Percentiles rank a stretch among this genome's conserved stretches.
Conservation (phyloP, 1,284 basidiomycete species). For the Cryptococcus sp. region DNA sequence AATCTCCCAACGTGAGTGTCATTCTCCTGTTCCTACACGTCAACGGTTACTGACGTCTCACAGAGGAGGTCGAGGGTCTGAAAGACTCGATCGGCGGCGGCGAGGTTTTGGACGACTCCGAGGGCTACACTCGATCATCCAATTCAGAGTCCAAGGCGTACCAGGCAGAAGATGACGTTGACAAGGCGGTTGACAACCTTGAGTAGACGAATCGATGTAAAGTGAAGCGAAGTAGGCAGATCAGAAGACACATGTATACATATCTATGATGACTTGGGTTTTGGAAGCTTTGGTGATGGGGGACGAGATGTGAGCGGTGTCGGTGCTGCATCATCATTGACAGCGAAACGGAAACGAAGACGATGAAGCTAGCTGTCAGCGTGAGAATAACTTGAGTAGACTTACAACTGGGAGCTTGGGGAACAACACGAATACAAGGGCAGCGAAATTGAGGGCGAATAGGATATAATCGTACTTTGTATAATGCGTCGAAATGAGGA, state of each 20-base stretch:
- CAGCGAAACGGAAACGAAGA: constrained; percentile 52
- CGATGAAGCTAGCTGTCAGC: constrained; percentile 47
- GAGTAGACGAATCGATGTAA: constrained; percentile 7
- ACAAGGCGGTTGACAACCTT: constrained; percentile 14
- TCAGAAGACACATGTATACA: constrained; percentile 2
- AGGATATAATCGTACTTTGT: constrained; percentile 91
- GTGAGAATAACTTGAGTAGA: constrained; percentile 6
- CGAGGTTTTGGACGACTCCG: constrained; percentile 40
- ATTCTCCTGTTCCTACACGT: neutral
- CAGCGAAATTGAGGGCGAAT: constrained; percentile 87
- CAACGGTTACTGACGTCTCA: neutral
- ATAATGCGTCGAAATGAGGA: constrained; percentile 96
- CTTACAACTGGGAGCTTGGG: constrained; percentile 80
- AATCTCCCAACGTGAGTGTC: constrained; percentile 34
- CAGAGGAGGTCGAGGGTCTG: constrained; percentile 45
- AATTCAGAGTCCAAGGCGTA: constrained; percentile 34
- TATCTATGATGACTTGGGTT: constrained; percentile 11
- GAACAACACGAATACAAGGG: constrained; percentile 78
- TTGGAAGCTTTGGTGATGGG: constrained; percentile 32
- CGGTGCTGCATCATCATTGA: constrained; percentile 27
- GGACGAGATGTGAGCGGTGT: constrained; percentile 48
- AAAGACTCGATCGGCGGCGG: constrained; percentile 46
- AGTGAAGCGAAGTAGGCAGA: neutral
- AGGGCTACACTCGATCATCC: constrained; percentile 45
- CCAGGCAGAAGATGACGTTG: constrained; percentile 36